phyloP scores from a whole-genome alignment of 2,329 filamentous ascomycete species.

The Sodiomyces alkalinus region DNA sequence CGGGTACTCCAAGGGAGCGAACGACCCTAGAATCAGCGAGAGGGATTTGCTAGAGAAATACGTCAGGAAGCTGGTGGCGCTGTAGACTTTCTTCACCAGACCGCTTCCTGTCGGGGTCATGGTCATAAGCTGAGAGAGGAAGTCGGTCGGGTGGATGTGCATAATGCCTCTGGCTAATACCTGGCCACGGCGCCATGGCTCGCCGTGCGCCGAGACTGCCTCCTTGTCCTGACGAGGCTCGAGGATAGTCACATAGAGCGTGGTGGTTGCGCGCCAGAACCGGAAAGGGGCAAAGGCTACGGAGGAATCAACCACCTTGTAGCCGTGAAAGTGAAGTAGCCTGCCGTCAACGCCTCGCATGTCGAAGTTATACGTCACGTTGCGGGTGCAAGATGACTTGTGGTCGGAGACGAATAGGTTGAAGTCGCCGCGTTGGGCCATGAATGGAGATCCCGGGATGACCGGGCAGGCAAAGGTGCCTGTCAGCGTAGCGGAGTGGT shows the following conservation, averaged over 20 bases:
- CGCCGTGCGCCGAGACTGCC: constrained; percentile 16
- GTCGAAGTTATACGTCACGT: constrained; percentile 46
- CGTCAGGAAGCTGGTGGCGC: constrained; percentile 33
- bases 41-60: constrained; percentile 41
- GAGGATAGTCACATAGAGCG: constrained; percentile 45
- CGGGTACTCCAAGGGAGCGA: constrained; percentile 41
- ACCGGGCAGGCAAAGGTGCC: constrained; percentile 43
- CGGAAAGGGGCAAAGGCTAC: constrained; percentile 38
- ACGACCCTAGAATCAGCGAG: constrained; percentile 35
- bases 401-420: constrained; percentile 39
- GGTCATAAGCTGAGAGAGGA: constrained; percentile 38
- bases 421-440: constrained; percentile 42
- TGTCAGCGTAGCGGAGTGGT: constrained; percentile 37
- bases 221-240: constrained; percentile 14
- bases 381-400: constrained; percentile 39
- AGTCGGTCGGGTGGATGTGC: constrained; percentile 36
- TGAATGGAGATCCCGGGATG: constrained; percentile 41
- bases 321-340: constrained; percentile 42
- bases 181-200: constrained; percentile 23
- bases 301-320: constrained; percentile 46
- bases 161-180: constrained; percentile 45
- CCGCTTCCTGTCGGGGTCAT: constrained; percentile 33
- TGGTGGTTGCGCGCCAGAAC: constrained; percentile 48
- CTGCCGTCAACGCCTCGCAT: constrained; percentile 38
- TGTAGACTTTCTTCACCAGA: constrained; percentile 25